Evolutionary conservation across 768 basidiomycete species (phyloP).

Genomic region (Serendipita sp.): DNA sequence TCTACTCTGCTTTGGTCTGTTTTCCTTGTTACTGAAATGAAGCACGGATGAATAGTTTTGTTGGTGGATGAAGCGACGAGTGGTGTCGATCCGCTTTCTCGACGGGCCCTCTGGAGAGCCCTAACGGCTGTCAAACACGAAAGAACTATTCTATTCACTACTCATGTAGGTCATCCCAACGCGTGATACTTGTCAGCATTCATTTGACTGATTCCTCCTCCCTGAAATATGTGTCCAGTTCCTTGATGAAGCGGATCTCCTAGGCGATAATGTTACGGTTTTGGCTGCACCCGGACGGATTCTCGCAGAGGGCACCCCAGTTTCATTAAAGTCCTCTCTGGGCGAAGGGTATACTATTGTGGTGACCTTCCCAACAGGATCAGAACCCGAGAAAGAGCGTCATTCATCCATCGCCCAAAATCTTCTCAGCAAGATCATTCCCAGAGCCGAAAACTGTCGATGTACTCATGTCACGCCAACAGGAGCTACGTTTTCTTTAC

Average conservation of each 20-base stretch:
- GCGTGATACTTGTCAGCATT: conserved; percentile 5
- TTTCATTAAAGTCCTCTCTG: conserved; percentile 51
- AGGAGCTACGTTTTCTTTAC: conserved; percentile 40
- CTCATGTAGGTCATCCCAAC: conserved; percentile 36
- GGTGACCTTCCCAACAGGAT: conserved; percentile 30
- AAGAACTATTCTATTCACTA: conserved; percentile 60
- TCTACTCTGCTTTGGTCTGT: too few species aligned
- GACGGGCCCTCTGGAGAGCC: conserved; percentile 63
- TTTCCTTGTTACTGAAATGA: neutral
- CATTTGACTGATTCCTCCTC: neutral
- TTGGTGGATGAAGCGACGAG: conserved; percentile 30
- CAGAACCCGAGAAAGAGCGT: conserved; percentile 17
- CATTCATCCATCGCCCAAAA: conserved; percentile 16
- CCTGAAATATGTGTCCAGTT: conserved; percentile 32
- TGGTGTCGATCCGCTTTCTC: conserved; percentile 67
- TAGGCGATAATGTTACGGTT: conserved; percentile 63
- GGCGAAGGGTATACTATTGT: conserved; percentile 59
- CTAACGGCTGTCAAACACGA: conserved; percentile 50
- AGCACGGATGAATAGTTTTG: conserved; percentile 11
- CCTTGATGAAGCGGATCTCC: conserved; percentile 63
- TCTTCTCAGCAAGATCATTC: conserved; percentile 29
- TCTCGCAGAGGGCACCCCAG: conserved; percentile 58
- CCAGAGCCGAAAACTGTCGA: conserved; percentile 31
- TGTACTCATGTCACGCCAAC: conserved; percentile 28
- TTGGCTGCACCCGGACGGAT: conserved; percentile 61